Conservation (phyloP, 2,329 filamentous ascomycete species). For the Ceratocystis alfenasii region DNA sequence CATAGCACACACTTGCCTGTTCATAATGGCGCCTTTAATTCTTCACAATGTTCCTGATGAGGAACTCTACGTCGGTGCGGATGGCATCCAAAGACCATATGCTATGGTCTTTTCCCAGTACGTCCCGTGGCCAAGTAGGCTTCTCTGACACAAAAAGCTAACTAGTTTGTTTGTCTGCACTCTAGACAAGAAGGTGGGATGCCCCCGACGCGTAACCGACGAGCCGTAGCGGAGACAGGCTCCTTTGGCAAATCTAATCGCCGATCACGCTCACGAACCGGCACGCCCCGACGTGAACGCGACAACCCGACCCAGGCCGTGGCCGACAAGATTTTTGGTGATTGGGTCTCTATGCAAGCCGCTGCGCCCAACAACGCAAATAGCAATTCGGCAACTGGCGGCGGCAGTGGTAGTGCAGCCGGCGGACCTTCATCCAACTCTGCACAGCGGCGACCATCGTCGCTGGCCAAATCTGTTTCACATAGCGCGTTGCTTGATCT, state of each 20-base stretch:
- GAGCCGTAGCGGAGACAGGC: slow-evolving; percentile 47
- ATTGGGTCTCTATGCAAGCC: slow-evolving; percentile 43
- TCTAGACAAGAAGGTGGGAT: slow-evolving; percentile 42
- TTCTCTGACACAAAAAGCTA: not conserved
- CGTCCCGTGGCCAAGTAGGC: slow-evolving; percentile 23
- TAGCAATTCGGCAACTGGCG: slow-evolving; percentile 27
- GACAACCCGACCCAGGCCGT: slow-evolving; percentile 52
- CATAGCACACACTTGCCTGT: slow-evolving; percentile 23
- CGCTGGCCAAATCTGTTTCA: slow-evolving; percentile 23
- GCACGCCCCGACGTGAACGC: slow-evolving; percentile 42
- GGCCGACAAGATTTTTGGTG: slow-evolving; percentile 50
- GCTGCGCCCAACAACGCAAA: slow-evolving; percentile 27
- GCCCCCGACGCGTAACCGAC: slow-evolving; percentile 38
- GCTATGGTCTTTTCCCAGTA: slow-evolving; percentile 56
- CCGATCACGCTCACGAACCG: slow-evolving; percentile 49
- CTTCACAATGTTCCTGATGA: slow-evolving; percentile 58
- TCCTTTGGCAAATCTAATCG: slow-evolving; percentile 57
- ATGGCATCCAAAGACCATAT: slow-evolving; percentile 53
- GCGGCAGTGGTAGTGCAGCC: slow-evolving; percentile 22
- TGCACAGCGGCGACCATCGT: slow-evolving; percentile 14
- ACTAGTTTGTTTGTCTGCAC: not conserved
- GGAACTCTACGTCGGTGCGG: slow-evolving; percentile 53
- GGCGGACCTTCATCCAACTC: not conserved
- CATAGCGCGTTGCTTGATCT: slow-evolving; percentile 26
- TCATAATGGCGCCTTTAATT: slow-evolving; percentile 50